A percentile compares a stretch with the other conserved stretches of the same genome.
These are phyloP conservation scores for Phytophthora megakarya DNA, from an alignment of 352 stramenopile genomes.

Conservation along the genomic window DNA sequence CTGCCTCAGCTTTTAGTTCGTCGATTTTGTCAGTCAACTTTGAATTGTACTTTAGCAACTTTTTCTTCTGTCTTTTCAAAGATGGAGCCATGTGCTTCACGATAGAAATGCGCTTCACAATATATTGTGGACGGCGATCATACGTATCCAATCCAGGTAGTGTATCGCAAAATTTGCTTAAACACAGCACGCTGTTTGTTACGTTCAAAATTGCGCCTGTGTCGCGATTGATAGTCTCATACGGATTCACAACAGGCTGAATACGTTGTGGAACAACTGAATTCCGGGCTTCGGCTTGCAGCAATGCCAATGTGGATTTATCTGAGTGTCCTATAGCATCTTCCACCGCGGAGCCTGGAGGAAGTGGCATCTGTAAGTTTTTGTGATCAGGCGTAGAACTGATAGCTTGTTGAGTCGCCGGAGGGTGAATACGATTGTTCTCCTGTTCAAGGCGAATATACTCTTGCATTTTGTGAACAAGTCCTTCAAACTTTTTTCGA, in stretches of 20 bases:
- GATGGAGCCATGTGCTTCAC: conserved; percentile 47
- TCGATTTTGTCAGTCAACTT: conserved; percentile 85
- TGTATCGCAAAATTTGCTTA: conserved; percentile 84
- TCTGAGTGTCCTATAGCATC: neutral
- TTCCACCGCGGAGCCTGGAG: conserved; percentile 11
- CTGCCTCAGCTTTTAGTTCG: conserved; percentile 51
- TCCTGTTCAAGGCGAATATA: conserved; percentile 55
- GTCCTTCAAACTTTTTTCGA: conserved; percentile 62
- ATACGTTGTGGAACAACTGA: conserved; percentile 16
- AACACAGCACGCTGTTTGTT: conserved; percentile 60
- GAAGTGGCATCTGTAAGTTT: conserved; percentile 16
- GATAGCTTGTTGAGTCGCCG: neutral
- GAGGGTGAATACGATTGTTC: conserved; percentile 12
- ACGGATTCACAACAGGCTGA: conserved; percentile 34
- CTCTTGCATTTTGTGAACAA: conserved; percentile 70
- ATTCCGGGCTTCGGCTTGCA: conserved; percentile 22
- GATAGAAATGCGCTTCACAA: conserved; percentile 70
- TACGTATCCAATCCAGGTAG: conserved; percentile 83
- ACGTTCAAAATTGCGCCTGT: conserved; percentile 71
- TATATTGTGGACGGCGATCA: conserved; percentile 78
- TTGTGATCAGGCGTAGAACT: conserved; percentile 5
- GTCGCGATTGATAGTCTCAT: conserved; percentile 68
- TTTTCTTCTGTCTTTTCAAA: conserved; percentile 72
- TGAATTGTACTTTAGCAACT: conserved; percentile 77
- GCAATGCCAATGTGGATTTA: conserved; percentile 20